Percentiles rank a stretch among this genome's conserved stretches.
Evolutionary conservation across 75 land plant species (phyloP).

Genomic region (Chamaecyparis obtusa): DNA sequence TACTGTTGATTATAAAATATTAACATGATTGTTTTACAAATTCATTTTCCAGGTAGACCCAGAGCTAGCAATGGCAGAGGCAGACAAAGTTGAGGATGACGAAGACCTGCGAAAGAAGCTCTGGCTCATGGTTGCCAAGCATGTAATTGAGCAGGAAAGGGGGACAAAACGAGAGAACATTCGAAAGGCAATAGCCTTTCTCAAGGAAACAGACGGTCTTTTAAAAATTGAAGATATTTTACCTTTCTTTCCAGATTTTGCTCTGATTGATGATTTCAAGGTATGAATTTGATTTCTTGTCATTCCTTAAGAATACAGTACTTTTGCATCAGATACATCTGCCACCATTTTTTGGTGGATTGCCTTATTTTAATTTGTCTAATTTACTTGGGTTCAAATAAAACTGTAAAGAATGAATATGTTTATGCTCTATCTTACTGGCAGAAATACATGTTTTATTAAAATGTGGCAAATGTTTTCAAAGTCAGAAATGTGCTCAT

Average conservation of each 20-base stretch:
- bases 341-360: background rate
- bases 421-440: background rate
- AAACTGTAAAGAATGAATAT: background rate
- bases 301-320: background rate
- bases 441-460: background rate
- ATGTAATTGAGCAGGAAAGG: conserved; percentile 91
- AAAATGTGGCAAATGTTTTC: background rate
- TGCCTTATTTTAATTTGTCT: background rate
- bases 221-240: conserved; percentile 96
- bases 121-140: conserved; percentile 98
- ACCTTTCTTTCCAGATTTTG: conserved; percentile 98
- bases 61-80: conserved; percentile 96
- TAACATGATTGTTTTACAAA: background rate
- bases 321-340: background rate
- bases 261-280: conserved; percentile 96
- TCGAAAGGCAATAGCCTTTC: conserved; percentile 89
- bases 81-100: conserved; percentile 98
- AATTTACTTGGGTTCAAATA: background rate
- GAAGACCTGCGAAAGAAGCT: conserved; percentile 92
- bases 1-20: background rate
- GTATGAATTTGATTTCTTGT: conserved; percentile 28
- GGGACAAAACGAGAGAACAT: conserved; percentile 93
- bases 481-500: background rate
- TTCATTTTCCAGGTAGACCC: conserved; percentile 69
- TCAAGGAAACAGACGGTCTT: conserved; percentile 96